Evolutionary conservation across 768 basidiomycete species (phyloP), one percentile per base, ranked within the genome.

Genomic region (Kwoniella dendrophila): DNA sequence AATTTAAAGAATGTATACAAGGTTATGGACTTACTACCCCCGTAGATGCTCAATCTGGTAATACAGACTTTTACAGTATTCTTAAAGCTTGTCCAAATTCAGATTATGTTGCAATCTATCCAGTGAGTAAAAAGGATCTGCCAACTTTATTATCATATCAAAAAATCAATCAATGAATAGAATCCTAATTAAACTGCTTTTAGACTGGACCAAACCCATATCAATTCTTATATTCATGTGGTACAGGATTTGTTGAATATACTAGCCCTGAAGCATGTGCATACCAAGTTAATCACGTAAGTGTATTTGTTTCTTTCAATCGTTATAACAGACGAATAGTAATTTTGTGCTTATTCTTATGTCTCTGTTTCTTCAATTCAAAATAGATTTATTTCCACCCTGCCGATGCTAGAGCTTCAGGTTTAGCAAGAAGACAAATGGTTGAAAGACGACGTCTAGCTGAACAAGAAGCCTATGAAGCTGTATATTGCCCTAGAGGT

Each of bases 361-460:
- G 12, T 0, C 47, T 27, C 10, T 27, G 14, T 45, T 18, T 14
- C 12, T 24, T 27, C 29, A 14, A 48, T 27, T 8, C 11, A 22
- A 11, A 11, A 24, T 48, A 48, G 47, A 48, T 48, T 29, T 48
- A 48, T 24, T 22, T 12, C 11, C 47, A 48, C 29, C 47, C 47
- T 29, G 47, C 47, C 12, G 47, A 48, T 30, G 47, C 47, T 4
- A 48, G 24, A 11, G 47, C 27, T 24, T 48, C 47, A 2, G 24
- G 27, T 27, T 30, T 27, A 4, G 47, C 47, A 4, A 24, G n/a
- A 48, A 26, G 47, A 6, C 29, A 22, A 8, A 7, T 48, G 14
- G 22, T n/a, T 27, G 47, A 48, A 14, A 48, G 47, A 48, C 47
- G 47, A 7, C 47, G 47, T 48, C 1, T 48, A 6, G 47, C 47